Evolutionary conservation across 108 stramenopile species (phyloP).

Genomic region (Nannochloropsis gaditana): DNA sequence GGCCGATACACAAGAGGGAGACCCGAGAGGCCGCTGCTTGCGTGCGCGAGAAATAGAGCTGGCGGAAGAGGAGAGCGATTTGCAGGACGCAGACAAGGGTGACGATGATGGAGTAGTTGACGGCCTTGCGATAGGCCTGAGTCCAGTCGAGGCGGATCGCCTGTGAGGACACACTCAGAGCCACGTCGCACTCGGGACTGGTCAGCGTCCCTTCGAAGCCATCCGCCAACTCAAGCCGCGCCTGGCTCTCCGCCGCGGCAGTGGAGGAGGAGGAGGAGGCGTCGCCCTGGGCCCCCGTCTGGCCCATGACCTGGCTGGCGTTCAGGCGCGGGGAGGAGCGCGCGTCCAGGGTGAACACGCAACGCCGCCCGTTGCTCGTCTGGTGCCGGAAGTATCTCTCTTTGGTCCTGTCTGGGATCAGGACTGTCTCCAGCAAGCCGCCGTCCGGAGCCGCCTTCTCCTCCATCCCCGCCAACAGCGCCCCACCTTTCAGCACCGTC

Average conservation of each 20-base stretch:
- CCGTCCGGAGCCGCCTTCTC: neutral
- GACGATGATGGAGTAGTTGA: slow-evolving; percentile 82
- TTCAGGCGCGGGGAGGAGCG: neutral
- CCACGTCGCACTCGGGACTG: neutral
- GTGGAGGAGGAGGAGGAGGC: neutral
- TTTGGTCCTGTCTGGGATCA: neutral
- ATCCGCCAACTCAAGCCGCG: neutral
- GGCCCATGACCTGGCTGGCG: neutral
- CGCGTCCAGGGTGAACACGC: neutral
- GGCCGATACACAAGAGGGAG: slow-evolving; percentile 73
- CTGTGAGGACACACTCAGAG: neutral
- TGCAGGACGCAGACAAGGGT: slow-evolving; percentile 78
- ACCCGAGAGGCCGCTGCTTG: slow-evolving; percentile 70
- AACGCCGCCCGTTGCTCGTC: neutral
- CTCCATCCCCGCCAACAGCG: neutral
- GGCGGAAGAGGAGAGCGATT: slow-evolving; percentile 71
- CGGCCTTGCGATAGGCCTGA: slow-evolving; percentile 58
- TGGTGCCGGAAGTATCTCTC: neutral
- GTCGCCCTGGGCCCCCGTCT: neutral
- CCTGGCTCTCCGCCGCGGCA: neutral
- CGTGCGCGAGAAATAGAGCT: slow-evolving; percentile 73
- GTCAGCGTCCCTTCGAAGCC: neutral
- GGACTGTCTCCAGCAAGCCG: neutral
- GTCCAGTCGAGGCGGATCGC: slow-evolving; percentile 5
- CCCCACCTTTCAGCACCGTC: neutral